Percentiles rank a stretch among this genome's conserved stretches.
phyloP scores from a whole-genome alignment of 2,329 filamentous ascomycete genomes.

The Cryphonectria carpinicola region DNA sequence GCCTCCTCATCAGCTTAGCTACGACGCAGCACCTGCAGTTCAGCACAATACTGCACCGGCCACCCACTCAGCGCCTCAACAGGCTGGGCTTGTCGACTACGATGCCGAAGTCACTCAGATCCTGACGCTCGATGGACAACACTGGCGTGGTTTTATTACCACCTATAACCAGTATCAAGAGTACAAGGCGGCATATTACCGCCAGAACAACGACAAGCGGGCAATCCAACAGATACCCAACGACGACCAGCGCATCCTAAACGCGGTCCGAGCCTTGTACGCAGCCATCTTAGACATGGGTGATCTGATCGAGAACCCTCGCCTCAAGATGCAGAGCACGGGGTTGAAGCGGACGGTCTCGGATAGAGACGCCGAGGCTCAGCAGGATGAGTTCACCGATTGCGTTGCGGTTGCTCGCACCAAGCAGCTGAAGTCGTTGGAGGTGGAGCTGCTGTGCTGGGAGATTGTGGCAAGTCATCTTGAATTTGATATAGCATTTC shows the following conservation, averaged over 20 bases:
- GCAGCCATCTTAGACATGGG: not conserved
- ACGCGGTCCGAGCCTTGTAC: not conserved
- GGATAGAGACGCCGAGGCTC: not conserved
- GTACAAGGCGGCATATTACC: not conserved
- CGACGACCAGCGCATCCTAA: not conserved
- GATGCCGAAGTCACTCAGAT: not conserved
- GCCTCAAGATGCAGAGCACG: not conserved
- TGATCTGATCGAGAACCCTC: not conserved
- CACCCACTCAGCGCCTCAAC: not conserved
- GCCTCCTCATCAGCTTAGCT: not conserved
- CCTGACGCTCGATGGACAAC: not conserved
- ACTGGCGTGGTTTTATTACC: not conserved
- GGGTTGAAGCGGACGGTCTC: not conserved
- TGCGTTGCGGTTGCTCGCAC: conserved; percentile 11
- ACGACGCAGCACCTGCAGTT: not conserved
- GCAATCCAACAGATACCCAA: not conserved
- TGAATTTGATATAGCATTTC: not conserved
- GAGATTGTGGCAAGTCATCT: not conserved
- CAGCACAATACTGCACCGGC: not conserved
- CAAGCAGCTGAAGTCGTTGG: not conserved
- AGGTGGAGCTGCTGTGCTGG: not conserved
- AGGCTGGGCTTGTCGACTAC: not conserved
- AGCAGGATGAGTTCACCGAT: conserved; percentile 15
- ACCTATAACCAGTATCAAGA: not conserved
- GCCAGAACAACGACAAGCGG: not conserved